Percentiles rank a stretch among this genome's conserved stretches.
Conservation (phyloP, 2,329 filamentous ascomycete genomes). For the Claviceps pazoutovae region DNA sequence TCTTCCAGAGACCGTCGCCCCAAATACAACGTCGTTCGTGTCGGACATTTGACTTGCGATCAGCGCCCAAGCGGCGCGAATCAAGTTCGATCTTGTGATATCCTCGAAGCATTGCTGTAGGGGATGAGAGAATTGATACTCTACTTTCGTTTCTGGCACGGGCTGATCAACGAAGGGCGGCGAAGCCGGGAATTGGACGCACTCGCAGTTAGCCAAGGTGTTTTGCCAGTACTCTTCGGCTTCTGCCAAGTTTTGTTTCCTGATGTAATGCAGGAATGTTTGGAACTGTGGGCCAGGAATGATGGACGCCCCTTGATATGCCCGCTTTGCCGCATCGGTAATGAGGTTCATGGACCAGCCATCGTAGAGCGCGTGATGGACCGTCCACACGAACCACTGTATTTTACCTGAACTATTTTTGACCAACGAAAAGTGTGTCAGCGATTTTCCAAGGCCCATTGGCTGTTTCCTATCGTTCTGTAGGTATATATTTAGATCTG, state of each 20-base stretch:
- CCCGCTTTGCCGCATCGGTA: conserved; percentile 17
- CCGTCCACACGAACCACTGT: conserved; percentile 24
- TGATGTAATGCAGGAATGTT: conserved; percentile 29
- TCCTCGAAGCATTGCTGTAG: conserved; percentile 7
- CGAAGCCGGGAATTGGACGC: conserved; percentile 28
- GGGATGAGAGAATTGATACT: conserved; percentile 9
- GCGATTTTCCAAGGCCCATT: conserved; percentile 24
- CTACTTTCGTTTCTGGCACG: conserved; percentile 30
- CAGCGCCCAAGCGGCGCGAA: conserved; percentile 32
- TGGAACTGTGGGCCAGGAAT: conserved; percentile 18
- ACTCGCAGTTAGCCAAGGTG: conserved; percentile 23
- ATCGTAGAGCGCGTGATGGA: conserved; percentile 40
- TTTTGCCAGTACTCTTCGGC: conserved; percentile 30
- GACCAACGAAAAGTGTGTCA: conserved; percentile 28
- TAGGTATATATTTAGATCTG: conserved; percentile 21
- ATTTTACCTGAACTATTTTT: conserved; percentile 14
- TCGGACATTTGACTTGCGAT: conserved; percentile 34
- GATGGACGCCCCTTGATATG: not conserved
- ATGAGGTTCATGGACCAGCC: conserved; percentile 31
- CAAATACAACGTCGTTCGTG: conserved; percentile 25
- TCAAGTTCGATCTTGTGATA: conserved; percentile 10
- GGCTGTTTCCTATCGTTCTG: conserved; percentile 19
- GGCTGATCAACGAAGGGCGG: conserved; percentile 28
- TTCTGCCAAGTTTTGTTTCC: conserved; percentile 19
- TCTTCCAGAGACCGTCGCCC: conserved; percentile 28